Evolutionary conservation across 1,284 basidiomycete species (phyloP), one percentile per base, ranked within the genome.

Genomic region (Amylostereum areolatum): DNA sequence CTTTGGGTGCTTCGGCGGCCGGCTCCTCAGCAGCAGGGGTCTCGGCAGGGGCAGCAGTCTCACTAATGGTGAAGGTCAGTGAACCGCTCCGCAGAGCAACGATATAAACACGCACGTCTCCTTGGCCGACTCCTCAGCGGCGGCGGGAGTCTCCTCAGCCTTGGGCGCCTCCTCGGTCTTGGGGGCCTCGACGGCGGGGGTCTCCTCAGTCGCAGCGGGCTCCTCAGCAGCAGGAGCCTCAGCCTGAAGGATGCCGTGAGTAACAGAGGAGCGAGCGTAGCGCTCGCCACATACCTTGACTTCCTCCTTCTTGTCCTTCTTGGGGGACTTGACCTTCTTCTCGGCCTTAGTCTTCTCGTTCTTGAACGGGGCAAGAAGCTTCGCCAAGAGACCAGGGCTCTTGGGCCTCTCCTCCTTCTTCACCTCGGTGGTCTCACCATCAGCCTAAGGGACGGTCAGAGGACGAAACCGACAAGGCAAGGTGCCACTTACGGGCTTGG

Each of bases 341-440:
- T 72, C 77, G 71, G 81, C 83, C 62, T 71, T 68, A 40, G 61
- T 57, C 65, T 66, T 70, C 24, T 65, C 61, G 33, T 60, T 62
- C 62, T 77, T 78, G 78, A 90, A 85, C 27, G 85, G 80, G 39
- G 80, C 80, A 47, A 90, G 78, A 54, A 90, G 71, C 68, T 85
- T 90, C 55, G 78, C 61, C 47, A 90, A 70, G 53, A 89, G 56
- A 47, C 76, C 66, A n/a, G 88, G 87, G 70, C 85, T 87, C 79
- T 85, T 88, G 59, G 85, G 83, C 55, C 75, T 72, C 18, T 85
- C 83, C 56, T 85, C 84, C 70, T 85, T 85, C 78, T 83, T 83
- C 9, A 65, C 59, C 55, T 80, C 79, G 46, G 70, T 62, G 49
- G 75, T 59, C 42, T 69, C 65, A 43, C 66, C 63, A 73, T 70